These are phyloP conservation scores for Neofusicoccum laricinum DNA, from an alignment of 2,329 filamentous ascomycete genomes.

Conservation along the genomic window DNA sequence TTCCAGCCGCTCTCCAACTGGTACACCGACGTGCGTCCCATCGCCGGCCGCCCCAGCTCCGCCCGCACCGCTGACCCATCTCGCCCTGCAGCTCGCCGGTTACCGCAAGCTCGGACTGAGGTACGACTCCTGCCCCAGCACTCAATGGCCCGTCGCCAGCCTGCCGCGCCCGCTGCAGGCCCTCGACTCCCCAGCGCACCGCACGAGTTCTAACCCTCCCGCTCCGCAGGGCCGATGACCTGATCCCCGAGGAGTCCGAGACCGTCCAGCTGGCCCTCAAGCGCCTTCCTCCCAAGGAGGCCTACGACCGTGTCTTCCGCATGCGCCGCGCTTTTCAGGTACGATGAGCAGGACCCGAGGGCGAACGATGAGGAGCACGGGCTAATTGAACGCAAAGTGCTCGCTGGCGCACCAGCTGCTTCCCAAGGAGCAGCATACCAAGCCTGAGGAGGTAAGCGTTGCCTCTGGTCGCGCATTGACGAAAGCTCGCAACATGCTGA, in stretches of 20 bases:
- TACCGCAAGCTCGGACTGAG: constrained; percentile 90
- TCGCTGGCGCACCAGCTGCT: constrained; percentile 65
- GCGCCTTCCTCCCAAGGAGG: constrained; percentile 84
- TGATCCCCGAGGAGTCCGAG: constrained; percentile 91
- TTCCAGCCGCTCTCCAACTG: constrained; percentile 80
- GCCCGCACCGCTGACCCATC: constrained; percentile 10
- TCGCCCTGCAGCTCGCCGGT: constrained; percentile 59
- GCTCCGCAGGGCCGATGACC: constrained; percentile 76
- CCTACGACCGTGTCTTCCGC: constrained; percentile 96
- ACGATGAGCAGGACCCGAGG: constrained; percentile 20
- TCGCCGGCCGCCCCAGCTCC: neutral
- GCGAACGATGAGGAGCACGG: neutral
- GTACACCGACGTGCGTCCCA: constrained; percentile 63
- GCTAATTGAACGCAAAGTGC: constrained; percentile 47
- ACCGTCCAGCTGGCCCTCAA: constrained; percentile 81
- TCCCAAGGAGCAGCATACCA: constrained; percentile 65
- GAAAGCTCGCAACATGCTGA: constrained; percentile 20
- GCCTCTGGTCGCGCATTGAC: neutral
- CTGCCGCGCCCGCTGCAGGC: neutral
- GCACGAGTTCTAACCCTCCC: constrained; percentile 27
- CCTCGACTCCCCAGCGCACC: neutral
- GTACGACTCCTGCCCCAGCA: constrained; percentile 51
- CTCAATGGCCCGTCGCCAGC: neutral
- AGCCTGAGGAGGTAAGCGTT: constrained; percentile 59
- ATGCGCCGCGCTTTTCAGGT: constrained; percentile 93